These are phyloP conservation scores for Tritrichomonas foetus DNA, from an alignment of 208 protist species.

Conservation along the genomic window DNA sequence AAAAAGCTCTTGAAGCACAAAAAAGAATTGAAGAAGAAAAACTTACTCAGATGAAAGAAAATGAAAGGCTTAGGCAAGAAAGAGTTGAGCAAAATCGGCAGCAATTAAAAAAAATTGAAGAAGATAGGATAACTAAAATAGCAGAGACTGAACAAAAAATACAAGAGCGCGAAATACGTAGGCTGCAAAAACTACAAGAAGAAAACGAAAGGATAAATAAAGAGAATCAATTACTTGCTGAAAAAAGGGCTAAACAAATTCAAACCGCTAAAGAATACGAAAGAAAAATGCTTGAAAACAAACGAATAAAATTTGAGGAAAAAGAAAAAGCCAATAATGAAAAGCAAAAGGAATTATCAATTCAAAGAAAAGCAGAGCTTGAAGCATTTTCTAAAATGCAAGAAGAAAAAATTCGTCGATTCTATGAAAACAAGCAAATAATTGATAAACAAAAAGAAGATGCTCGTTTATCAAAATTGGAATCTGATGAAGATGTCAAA, in stretches of 20 bases:
- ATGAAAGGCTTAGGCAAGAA: background rate
- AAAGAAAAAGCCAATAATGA: background rate
- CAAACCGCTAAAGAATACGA: background rate
- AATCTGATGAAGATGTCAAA: background rate
- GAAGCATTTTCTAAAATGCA: background rate
- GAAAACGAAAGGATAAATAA: background rate
- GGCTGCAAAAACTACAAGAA: background rate
- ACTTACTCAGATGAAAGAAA: background rate
- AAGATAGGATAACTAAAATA: background rate
- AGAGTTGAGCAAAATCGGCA: background rate
- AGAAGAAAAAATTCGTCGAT: background rate
- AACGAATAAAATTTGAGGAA: background rate
- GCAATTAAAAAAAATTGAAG: background rate
- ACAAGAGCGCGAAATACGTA: background rate
- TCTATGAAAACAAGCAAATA: background rate
- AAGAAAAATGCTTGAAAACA: background rate
- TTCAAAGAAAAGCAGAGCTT: background rate
- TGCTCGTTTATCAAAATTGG: background rate
- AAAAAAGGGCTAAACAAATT: background rate
- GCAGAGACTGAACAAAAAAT: background rate
- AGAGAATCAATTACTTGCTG: background rate
- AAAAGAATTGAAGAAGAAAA: background rate
- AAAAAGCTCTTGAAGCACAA: background rate
- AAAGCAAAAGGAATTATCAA: background rate
- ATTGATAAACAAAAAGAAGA: background rate